phyloP scores from a whole-genome alignment of 1,139 yeast genomes.

The Suhomyces panamericanus region DNA sequence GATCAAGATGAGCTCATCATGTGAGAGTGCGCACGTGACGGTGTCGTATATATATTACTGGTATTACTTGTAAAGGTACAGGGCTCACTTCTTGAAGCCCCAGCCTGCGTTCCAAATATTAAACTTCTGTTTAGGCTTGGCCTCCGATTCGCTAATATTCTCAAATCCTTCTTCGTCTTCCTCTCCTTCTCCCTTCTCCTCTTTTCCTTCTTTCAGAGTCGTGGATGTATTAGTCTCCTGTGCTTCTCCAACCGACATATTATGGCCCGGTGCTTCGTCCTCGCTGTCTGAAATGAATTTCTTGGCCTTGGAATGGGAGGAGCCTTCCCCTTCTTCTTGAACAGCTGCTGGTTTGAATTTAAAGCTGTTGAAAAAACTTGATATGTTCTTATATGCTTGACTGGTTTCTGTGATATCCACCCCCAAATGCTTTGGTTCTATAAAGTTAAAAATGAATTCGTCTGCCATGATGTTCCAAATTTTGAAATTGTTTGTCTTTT shows the following conservation, averaged over 20 bases:
- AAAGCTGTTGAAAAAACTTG: slow-evolving; percentile 26
- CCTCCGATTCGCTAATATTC: slow-evolving; percentile 6
- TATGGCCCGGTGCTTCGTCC: slow-evolving; percentile 1
- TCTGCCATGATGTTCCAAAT: slow-evolving; percentile 77
- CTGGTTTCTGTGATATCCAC: slow-evolving; percentile 24
- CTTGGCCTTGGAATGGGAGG: slow-evolving; percentile 11
- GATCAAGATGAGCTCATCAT: slow-evolving; percentile 1
- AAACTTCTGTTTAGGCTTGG: slow-evolving; percentile 11
- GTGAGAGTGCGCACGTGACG: not conserved
- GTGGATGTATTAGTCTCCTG: not conserved
- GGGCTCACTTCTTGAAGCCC: slow-evolving; percentile 15
- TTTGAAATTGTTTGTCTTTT: slow-evolving; percentile 60
- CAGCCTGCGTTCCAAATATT: slow-evolving; percentile 17
- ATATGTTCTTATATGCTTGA: slow-evolving; percentile 22
- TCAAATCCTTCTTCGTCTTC: slow-evolving; percentile 8
- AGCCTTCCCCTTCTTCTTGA: not conserved
- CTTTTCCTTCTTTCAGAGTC: no score
- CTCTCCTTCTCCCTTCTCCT: not conserved
- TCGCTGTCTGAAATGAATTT: slow-evolving; percentile 14
- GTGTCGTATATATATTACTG: not conserved
- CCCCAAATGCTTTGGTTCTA: slow-evolving; percentile 73
- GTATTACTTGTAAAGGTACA: not conserved
- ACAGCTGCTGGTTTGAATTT: slow-evolving; percentile 11
- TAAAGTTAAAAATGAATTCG: slow-evolving; percentile 84
- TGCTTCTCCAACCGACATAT: not conserved